phyloP scores from a whole-genome alignment of 768 basidiomycete species.

The Auricularia sp. region DNA sequence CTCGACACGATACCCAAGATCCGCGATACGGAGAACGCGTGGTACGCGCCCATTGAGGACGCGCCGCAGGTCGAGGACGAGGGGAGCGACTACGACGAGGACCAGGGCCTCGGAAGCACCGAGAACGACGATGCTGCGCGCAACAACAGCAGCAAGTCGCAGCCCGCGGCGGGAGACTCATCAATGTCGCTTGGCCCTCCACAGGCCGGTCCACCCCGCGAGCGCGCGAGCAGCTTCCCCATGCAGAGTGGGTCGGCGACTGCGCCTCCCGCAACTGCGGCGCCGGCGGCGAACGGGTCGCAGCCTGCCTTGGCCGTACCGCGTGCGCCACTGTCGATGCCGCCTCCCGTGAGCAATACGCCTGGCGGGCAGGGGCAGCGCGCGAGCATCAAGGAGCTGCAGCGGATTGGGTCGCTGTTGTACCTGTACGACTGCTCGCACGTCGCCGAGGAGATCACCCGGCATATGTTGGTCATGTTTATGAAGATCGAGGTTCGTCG shows the following conservation, averaged over 20 bases:
- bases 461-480: slow-evolving; percentile 59
- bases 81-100: slow-evolving; percentile 45
- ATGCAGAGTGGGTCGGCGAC: slow-evolving; percentile 5
- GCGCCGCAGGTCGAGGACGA: slow-evolving; percentile 51
- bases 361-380: slow-evolving; percentile 19
- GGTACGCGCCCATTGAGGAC: slow-evolving; percentile 63
- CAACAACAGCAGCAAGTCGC: neutral
- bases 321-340: neutral
- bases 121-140: neutral
- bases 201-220: neutral
- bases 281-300: neutral
- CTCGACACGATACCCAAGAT: slow-evolving; percentile 54
- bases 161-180: neutral
- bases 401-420: slow-evolving; percentile 47
- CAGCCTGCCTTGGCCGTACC: neutral
- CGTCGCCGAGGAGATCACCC: slow-evolving; percentile 81
- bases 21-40: slow-evolving; percentile 57
- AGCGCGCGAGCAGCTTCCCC: slow-evolving; percentile 7
- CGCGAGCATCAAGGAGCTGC: slow-evolving; percentile 53
- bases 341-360: neutral
- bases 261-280: slow-evolving; percentile 3
- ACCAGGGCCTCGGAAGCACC: slow-evolving; percentile 23
- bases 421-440: slow-evolving; percentile 46
- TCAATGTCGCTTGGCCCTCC: neutral
- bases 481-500: slow-evolving; percentile 62